Conservation (phyloP, 2,329 filamentous ascomycete species). For the Diaporthe vaccinii region DNA sequence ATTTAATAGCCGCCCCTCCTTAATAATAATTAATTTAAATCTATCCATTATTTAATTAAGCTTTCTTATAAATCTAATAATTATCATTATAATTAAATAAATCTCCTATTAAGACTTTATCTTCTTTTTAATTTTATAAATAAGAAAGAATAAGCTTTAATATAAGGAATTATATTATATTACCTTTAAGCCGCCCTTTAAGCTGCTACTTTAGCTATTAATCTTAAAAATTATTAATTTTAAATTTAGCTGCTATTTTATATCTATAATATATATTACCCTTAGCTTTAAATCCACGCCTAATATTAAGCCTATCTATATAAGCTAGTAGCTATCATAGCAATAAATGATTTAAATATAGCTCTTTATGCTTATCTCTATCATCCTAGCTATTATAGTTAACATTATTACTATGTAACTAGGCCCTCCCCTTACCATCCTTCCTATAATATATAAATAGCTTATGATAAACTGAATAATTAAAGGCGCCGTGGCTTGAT, state of each 20-base stretch:
- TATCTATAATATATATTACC: neutral
- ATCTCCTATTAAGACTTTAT: neutral
- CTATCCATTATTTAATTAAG: neutral
- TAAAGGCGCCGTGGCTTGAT: neutral
- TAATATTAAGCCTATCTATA: neutral
- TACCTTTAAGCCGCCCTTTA: neutral
- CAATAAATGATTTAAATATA: neutral
- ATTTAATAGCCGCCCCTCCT: neutral
- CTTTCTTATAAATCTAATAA: neutral
- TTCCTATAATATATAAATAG: neutral
- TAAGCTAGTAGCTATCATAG: neutral
- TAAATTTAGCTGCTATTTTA: neutral
- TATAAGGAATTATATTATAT: neutral
- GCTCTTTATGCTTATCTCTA: neutral
- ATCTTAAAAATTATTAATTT: neutral
- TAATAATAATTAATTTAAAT: neutral
- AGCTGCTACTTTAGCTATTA: neutral
- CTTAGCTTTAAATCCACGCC: neutral
- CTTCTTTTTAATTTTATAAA: neutral
- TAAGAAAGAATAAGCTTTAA: neutral
- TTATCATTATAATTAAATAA: neutral
- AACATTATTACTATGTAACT: neutral
- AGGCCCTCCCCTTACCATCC: neutral
- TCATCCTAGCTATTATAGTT: neutral
- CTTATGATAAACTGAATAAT: neutral